A percentile compares a stretch with the other conserved stretches of the same genome.
phyloP scores from a whole-genome alignment of 805 yeast species.

The Lipomyces yamadae region DNA sequence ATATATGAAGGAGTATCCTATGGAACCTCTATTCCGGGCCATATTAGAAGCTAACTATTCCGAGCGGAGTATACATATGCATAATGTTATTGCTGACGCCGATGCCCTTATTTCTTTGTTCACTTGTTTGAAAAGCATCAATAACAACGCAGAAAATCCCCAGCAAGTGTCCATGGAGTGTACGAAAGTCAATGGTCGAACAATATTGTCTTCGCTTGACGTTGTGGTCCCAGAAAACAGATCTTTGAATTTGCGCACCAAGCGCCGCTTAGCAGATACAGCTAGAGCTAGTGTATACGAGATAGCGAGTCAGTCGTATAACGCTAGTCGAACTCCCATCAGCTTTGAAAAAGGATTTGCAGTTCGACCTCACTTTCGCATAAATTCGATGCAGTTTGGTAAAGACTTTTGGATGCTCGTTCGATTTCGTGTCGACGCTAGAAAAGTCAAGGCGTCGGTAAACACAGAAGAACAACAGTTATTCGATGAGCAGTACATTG shows the following conservation, averaged over 20 bases:
- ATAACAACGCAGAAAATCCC: neutral
- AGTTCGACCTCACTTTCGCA: neutral
- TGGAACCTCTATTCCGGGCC: slow-evolving; percentile 8
- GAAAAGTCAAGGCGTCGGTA: neutral
- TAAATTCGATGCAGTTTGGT: neutral
- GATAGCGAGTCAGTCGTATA: neutral
- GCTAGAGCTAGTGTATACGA: neutral
- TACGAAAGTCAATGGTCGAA: neutral
- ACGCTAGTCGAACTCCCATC: neutral
- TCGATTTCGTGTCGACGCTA: slow-evolving; percentile 8
- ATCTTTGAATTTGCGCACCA: neutral
- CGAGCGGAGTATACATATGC: neutral
- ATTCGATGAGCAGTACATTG: neutral
- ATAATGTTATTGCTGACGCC: neutral
- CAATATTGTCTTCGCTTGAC: neutral
- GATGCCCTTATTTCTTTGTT: neutral
- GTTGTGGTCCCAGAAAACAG: slow-evolving; percentile 1
- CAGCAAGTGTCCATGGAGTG: slow-evolving; percentile 2
- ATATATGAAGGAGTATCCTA: slow-evolving; percentile 3
- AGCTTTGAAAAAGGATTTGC: slow-evolving; percentile 4
- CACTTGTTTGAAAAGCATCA: neutral
- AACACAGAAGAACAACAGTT: neutral
- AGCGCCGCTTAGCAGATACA: neutral
- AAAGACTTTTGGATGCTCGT: slow-evolving; percentile 1
- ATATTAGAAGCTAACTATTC: slow-evolving; percentile 5